phyloP scores from a whole-genome alignment of 257 asterid species.

The Gynochthodes officinalis region DNA sequence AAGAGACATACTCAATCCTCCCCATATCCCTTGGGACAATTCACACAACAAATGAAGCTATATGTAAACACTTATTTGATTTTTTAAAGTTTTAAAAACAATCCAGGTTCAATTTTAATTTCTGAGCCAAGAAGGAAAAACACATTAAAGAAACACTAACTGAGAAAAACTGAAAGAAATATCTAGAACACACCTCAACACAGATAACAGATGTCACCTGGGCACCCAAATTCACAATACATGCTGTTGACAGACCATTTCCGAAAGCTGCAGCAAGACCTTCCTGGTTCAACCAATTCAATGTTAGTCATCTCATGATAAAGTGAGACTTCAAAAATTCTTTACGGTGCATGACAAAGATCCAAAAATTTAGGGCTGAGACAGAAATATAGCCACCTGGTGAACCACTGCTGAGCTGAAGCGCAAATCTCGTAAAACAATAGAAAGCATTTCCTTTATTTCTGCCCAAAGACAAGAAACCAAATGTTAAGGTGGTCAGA shows the following conservation, averaged over 20 bases:
- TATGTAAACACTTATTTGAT: not conserved
- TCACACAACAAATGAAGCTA: not conserved
- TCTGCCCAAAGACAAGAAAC: conserved; percentile 48
- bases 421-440: conserved; percentile 75
- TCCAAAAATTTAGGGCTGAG: conserved; percentile 12
- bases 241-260: conserved; percentile 92
- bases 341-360: not conserved
- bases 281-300: conserved; percentile 51
- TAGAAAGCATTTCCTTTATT: conserved; percentile 75
- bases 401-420: conserved; percentile 88
- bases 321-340: not conserved
- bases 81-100: not conserved
- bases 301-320: conserved; percentile 1
- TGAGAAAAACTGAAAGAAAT: conserved; percentile 1
- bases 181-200: conserved; percentile 58
- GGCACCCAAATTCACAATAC: conserved; percentile 92
- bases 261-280: conserved; percentile 98
- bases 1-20: not conserved
- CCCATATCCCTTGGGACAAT: not conserved
- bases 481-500: conserved; percentile 15
- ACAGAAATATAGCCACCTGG: conserved; percentile 57
- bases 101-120: not conserved
- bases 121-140: not conserved
- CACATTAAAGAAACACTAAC: not conserved
- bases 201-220: conserved; percentile 92